Conservation (phyloP, 805 yeast genomes). For the Pichia deserticola region DNA sequence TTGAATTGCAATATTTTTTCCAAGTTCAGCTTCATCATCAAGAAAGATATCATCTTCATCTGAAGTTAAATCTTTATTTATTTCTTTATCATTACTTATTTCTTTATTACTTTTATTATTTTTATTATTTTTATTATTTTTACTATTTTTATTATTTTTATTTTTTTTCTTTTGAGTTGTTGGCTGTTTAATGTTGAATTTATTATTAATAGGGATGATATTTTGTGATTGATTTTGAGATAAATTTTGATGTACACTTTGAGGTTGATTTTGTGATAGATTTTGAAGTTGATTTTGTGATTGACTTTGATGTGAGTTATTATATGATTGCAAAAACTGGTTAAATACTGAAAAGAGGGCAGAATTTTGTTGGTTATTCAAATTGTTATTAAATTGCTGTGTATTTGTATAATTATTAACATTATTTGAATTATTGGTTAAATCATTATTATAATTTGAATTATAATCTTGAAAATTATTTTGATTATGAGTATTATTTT, state of each 20-base stretch:
- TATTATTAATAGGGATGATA: too few relatives aligned
- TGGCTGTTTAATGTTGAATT: too few relatives aligned
- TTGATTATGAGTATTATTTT: too few relatives aligned
- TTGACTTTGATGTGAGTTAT: too few relatives aligned
- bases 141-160: not conserved
- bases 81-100: not conserved
- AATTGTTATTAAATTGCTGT: not conserved
- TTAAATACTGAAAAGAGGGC: not conserved
- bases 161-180: too few relatives aligned
- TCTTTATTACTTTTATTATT: not conserved
- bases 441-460: too few relatives aligned
- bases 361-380: not conserved
- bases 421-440: too few relatives aligned
- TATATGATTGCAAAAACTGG: not conserved
- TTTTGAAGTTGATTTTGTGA: too few relatives aligned
- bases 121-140: not conserved
- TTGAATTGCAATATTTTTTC: slow-evolving; percentile 31
- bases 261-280: too few relatives aligned
- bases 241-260: too few relatives aligned
- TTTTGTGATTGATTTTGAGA: too few relatives aligned
- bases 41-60: slow-evolving; percentile 6
- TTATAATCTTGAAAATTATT: too few relatives aligned
- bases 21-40: slow-evolving; percentile 6
- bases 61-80: not conserved
- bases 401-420: not conserved